Base-by-base conservation (phyloP, 441 rosid species). In the Euphorbia neoarborescens region DNA sequence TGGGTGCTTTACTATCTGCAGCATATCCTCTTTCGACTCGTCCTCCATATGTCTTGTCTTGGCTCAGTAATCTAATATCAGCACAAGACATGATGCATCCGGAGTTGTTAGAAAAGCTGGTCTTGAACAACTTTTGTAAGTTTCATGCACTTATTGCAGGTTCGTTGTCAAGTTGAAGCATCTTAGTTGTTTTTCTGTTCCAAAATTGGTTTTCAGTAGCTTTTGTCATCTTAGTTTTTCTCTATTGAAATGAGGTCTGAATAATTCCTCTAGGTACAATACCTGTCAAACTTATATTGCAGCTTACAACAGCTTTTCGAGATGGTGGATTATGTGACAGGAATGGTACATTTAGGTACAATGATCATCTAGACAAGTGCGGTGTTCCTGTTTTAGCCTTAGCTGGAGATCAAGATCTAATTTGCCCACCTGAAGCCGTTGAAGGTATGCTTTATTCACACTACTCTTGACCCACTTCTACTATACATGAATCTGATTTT, bases 41-140 rank as follows among this genome's bases (percentile, higher is more conserved):
- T 34, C 90, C 98, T 75, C 97, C 96, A 53, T 90, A 86, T 70
- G 88, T 83, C 25, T 81, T 90, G 72, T 84, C 96, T 77, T 89
- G 97, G 99, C 87, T 94, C 76, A 90, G 85, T 76, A 17, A 83
- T 71, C 77, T 90, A 79, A 90, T 94, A 87, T 90, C 99, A 75
- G 88, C 96, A 65, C 79, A 90, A 59, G 95, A 90, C 84, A 94
- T 94, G 99, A 94, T 94, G 99, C 96, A 88, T 81, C 97, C 97
- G 19, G 97, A 91, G 74, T 54, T 85, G 85, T 79, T 94, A 68
- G 82, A 94, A 77, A 94, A 90, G 88, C 99, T 94, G 34, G 81
- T 94, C 79, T 70, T 94, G 82, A 94, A 90, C 82, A 94, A 90
- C 84, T 94, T 94, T 62, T 91, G 98, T 94, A 81, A 91, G 97